Conservation (phyloP, 2,329 filamentous ascomycete genomes). For the Trichoderma brevicompactum region DNA sequence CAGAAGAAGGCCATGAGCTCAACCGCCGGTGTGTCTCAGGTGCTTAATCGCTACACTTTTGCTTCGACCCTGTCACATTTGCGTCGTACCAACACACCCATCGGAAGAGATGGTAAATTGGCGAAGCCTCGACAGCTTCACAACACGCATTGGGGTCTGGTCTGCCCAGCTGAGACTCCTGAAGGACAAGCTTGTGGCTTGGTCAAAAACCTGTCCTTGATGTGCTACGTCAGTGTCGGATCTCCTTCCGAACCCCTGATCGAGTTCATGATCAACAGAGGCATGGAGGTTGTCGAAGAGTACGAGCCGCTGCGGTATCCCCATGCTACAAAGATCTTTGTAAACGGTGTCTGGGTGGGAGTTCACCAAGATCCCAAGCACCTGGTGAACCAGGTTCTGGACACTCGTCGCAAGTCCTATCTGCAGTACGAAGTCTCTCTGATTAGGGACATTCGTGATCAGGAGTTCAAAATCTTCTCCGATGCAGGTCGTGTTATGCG, state of each 20-base stretch:
- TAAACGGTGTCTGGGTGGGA: slow-evolving; percentile 98
- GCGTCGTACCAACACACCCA: slow-evolving; percentile 94
- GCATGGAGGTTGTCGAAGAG: slow-evolving; percentile 96
- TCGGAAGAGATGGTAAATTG: slow-evolving; percentile 96
- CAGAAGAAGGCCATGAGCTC: slow-evolving; percentile 97
- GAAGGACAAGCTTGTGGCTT: slow-evolving; percentile 98
- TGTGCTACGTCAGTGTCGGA: slow-evolving; percentile 98
- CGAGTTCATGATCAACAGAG: slow-evolving; percentile 92
- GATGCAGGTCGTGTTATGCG: slow-evolving; percentile 95
- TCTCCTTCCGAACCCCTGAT: slow-evolving; percentile 88
- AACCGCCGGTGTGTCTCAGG: slow-evolving; percentile 96
- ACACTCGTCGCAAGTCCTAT: slow-evolving; percentile 77
- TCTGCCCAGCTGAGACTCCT: slow-evolving; percentile 95
- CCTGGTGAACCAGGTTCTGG: slow-evolving; percentile 77
- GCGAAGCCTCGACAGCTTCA: slow-evolving; percentile 97
- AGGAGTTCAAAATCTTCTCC: slow-evolving; percentile 98
- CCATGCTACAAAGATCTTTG: slow-evolving; percentile 95
- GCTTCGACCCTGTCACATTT: slow-evolving; percentile 96
- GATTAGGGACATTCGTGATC: slow-evolving; percentile 92
- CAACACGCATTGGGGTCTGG: slow-evolving; percentile 97
- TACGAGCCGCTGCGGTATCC: slow-evolving; percentile 86
- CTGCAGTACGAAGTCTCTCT: slow-evolving; percentile 93
- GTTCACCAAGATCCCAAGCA: slow-evolving; percentile 88
- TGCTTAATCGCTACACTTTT: slow-evolving; percentile 97
- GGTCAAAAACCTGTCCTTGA: slow-evolving; percentile 95